These are phyloP conservation scores for Phytophthora pistaciae DNA, from an alignment of 352 stramenopile species.

Conservation along the genomic window DNA sequence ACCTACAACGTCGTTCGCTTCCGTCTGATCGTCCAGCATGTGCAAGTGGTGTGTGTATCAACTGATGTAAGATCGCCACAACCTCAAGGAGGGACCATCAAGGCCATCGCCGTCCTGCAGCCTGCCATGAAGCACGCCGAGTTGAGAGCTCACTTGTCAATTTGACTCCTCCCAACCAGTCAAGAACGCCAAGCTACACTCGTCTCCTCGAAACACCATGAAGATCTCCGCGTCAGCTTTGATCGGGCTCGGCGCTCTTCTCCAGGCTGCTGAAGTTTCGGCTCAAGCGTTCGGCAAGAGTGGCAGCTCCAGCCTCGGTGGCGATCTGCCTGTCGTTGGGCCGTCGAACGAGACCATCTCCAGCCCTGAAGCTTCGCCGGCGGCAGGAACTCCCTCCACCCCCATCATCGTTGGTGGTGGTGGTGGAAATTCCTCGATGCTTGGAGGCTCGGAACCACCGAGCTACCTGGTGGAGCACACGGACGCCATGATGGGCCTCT, in stretches of 20 bases:
- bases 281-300: constrained; percentile 23
- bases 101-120: neutral
- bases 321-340: constrained; percentile 20
- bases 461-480: constrained; percentile 56
- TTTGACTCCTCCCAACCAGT: constrained; percentile 25
- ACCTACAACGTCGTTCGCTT: neutral
- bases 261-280: constrained; percentile 20
- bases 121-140: neutral
- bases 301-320: constrained; percentile 20
- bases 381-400: constrained; percentile 1
- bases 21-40: constrained; percentile 1
- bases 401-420: constrained; percentile 16
- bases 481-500: constrained; percentile 59
- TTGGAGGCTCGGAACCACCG: constrained; percentile 40
- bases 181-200: constrained; percentile 13
- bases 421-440: constrained; percentile 19
- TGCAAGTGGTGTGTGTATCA: neutral
- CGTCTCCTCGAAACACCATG: constrained; percentile 29
- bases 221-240: constrained; percentile 33
- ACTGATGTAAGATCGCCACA: neutral
- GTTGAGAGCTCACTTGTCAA: constrained; percentile 40
- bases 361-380: constrained; percentile 9
- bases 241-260: constrained; percentile 27
- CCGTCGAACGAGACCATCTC: constrained; percentile 19
- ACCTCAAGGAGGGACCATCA: neutral